Conservation (phyloP, 345 rosid genomes). For the Eucalyptus erythrocorys region DNA sequence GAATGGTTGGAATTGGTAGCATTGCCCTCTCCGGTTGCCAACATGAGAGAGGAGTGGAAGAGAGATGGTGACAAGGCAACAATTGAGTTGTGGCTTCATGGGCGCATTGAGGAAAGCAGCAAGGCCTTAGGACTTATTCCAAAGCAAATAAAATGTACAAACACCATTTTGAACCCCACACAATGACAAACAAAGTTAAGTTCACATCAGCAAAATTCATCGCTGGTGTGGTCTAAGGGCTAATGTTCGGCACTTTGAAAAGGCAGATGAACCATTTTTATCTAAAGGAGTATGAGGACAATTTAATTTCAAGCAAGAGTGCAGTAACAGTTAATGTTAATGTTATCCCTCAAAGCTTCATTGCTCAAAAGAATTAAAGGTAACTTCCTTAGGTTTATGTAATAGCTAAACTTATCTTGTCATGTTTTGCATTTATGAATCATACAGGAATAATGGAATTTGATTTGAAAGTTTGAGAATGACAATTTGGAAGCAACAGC, state of each 20-base stretch:
- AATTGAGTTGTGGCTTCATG: not conserved
- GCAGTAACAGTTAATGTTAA: not conserved
- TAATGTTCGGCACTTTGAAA: not conserved
- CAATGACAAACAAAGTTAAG: not conserved
- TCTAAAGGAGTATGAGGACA: not conserved
- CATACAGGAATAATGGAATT: not conserved
- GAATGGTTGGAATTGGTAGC: not conserved
- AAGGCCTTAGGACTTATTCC: not conserved
- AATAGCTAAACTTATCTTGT: not conserved
- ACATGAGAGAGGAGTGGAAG: not conserved
- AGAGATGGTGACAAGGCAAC: not conserved
- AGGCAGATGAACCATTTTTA: not conserved
- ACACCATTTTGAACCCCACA: not conserved
- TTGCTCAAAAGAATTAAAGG: not conserved
- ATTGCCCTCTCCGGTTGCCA: not conserved
- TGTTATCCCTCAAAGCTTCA: not conserved
- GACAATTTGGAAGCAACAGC: conserved; percentile 8
- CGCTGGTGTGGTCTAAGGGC: not conserved
- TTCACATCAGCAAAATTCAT: not conserved
- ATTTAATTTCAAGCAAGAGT: not conserved
- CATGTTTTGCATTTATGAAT: not conserved
- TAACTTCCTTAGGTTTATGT: not conserved
- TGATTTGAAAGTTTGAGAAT: not conserved
- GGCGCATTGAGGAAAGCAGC: not conserved
- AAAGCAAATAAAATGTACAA: not conserved